Conservation (phyloP, 176 grass and related monocot species). For the Ananas comosus region DNA sequence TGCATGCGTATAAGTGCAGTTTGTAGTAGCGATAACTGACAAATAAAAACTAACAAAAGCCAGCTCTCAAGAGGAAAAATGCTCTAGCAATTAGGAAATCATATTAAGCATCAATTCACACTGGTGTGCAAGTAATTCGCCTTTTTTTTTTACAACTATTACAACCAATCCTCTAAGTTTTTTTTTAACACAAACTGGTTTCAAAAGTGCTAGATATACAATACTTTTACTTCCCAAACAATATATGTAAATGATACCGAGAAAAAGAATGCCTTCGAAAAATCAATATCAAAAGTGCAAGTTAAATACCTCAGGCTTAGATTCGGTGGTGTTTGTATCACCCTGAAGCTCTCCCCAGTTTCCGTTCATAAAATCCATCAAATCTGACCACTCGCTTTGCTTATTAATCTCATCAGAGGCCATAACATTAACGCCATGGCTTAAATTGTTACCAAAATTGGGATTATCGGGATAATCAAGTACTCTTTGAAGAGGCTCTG, state of each 20-base stretch:
- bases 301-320: constrained; percentile 27
- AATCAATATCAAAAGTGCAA: background rate
- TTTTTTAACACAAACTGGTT: background rate
- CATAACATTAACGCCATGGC: constrained; percentile 17
- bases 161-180: background rate
- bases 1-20: constrained; percentile 5
- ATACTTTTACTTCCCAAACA: background rate
- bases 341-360: constrained; percentile 38
- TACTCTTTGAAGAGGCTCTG: constrained; percentile 35
- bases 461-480: constrained; percentile 43
- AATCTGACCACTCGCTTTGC: constrained; percentile 42
- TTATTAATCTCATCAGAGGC: constrained; percentile 39
- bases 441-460: constrained; percentile 27
- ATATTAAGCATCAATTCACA: background rate
- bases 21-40: background rate
- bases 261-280: constrained; percentile 5
- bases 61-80: background rate
- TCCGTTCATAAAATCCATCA: constrained; percentile 41
- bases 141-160: background rate
- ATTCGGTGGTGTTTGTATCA: constrained; percentile 14
- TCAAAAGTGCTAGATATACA: background rate
- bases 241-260: background rate
- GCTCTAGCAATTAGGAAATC: background rate
- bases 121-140: background rate
- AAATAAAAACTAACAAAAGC: background rate